phyloP scores from a whole-genome alignment of 495 filamentous ascomycete genomes.

The Lasiosphaeria miniovina region DNA sequence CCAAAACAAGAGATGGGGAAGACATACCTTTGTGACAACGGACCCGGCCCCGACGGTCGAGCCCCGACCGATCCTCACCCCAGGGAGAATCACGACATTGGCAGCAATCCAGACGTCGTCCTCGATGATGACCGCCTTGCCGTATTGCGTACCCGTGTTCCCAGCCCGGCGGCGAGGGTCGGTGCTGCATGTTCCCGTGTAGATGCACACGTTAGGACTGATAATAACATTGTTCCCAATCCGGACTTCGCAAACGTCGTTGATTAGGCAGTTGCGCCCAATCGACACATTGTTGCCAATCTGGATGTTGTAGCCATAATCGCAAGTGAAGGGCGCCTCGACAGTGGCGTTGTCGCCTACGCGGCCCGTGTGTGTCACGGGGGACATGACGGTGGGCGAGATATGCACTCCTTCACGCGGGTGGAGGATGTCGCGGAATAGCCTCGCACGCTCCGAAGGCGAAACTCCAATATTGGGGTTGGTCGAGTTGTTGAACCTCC shows the following conservation, averaged over 20 bases:
- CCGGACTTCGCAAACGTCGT: slow-evolving; percentile 68
- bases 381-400: slow-evolving; percentile 44
- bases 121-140: slow-evolving; percentile 72
- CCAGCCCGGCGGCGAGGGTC: slow-evolving; percentile 75
- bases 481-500: slow-evolving; percentile 84
- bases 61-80: slow-evolving; percentile 76
- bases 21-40: slow-evolving; percentile 77
- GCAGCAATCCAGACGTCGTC: slow-evolving; percentile 78
- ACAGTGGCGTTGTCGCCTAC: slow-evolving; percentile 76
- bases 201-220: slow-evolving; percentile 84
- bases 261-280: slow-evolving; percentile 79
- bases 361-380: slow-evolving; percentile 53
- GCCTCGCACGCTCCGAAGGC: slow-evolving; percentile 71
- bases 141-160: slow-evolving; percentile 67
- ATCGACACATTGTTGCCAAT: slow-evolving; percentile 87
- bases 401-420: slow-evolving; percentile 49
- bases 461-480: slow-evolving; percentile 75
- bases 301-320: slow-evolving; percentile 92
- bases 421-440: slow-evolving; percentile 70
- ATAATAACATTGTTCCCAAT: slow-evolving; percentile 82
- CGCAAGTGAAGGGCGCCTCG: slow-evolving; percentile 87
- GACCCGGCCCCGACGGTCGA: slow-evolving; percentile 79
- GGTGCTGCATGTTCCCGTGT: slow-evolving; percentile 69
- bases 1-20: background rate
- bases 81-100: slow-evolving; percentile 74